These are phyloP conservation scores for Colletotrichum cereale DNA, from an alignment of 2,329 filamentous ascomycete species.

Conservation along the genomic window DNA sequence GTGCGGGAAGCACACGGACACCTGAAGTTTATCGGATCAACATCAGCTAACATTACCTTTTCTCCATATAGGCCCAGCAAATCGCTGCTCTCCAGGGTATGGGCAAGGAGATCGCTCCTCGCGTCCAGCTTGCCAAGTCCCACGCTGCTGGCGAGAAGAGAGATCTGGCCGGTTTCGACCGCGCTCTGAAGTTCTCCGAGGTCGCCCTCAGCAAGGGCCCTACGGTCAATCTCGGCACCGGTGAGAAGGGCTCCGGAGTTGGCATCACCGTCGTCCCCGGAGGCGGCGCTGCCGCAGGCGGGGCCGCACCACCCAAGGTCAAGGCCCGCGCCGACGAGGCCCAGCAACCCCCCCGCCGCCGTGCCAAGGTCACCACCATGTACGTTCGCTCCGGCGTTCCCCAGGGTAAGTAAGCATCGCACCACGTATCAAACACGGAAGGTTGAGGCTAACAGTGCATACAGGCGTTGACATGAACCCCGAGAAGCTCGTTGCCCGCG, in stretches of 20 bases:
- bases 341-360: constrained; percentile 48
- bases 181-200: constrained; percentile 55
- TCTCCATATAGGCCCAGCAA: constrained; percentile 50
- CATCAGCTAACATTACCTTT: constrained; percentile 20
- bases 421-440: neutral
- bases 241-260: constrained; percentile 53
- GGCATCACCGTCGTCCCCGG: constrained; percentile 55
- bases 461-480: constrained; percentile 35
- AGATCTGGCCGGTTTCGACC: constrained; percentile 56
- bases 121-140: constrained; percentile 44
- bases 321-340: constrained; percentile 33
- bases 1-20: constrained; percentile 46
- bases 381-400: constrained; percentile 59
- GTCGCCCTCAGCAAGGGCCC: constrained; percentile 54
- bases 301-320: too few relatives aligned
- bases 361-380: constrained; percentile 61
- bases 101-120: constrained; percentile 63
- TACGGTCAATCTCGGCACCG: constrained; percentile 55
- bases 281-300: too few relatives aligned
- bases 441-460: neutral
- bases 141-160: constrained; percentile 48
- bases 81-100: constrained; percentile 60
- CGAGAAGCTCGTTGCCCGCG: constrained; percentile 38
- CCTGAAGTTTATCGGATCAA: constrained; percentile 6
- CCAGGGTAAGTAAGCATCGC: constrained; percentile 51